Evolutionary conservation across 192 early-diverging fungal species (phyloP), one percentile per base, ranked within the genome.

Genomic region (Phycomyces nitens): DNA sequence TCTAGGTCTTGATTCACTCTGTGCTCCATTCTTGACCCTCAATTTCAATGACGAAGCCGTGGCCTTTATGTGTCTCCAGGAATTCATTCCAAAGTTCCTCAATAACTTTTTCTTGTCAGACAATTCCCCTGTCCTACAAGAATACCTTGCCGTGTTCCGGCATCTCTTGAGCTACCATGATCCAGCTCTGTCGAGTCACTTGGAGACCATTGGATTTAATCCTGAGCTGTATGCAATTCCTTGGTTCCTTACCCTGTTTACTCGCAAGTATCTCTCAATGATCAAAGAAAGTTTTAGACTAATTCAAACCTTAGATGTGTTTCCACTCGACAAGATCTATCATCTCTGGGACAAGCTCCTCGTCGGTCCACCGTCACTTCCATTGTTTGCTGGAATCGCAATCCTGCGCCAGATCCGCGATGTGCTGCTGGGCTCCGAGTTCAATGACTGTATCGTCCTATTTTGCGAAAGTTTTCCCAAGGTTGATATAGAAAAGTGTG

Each of bases 171-270:
- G 85, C 22, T 89, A 84, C 47, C 86, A 88, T 68, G 91, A 93
- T 70, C 88, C 91, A 1, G 84, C 86, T 56, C 73, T 93, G 0
- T 84, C 89, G 0, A 71, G 65, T 24, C 87, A 91, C 65, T 56
- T 91, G 40, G 65, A 77, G 34, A 69, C 62, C 21, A 84, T 90
- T 55, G 84, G 82, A 0, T 84, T 89, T 56, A 68, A 77, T 6
- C 88, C 89, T 11, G 84, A 91, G 26, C 71, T 93, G 21, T 93
- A 87, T 68, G 91, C 89, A 5, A 88, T 93, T 34, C 84, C 87
- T 27, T 93, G 91, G 89, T 88, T 93, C 62, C 78, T 93, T 76
- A 93, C 91, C 0, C 60, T 93, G 23, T 93, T 89, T 69, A 88
- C 91, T 8, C 89, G 88, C 88, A 82, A 86, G 77, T 72, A 52